phyloP scores from a whole-genome alignment of 805 yeast genomes.

The Nakazawaea ishiwadae region DNA sequence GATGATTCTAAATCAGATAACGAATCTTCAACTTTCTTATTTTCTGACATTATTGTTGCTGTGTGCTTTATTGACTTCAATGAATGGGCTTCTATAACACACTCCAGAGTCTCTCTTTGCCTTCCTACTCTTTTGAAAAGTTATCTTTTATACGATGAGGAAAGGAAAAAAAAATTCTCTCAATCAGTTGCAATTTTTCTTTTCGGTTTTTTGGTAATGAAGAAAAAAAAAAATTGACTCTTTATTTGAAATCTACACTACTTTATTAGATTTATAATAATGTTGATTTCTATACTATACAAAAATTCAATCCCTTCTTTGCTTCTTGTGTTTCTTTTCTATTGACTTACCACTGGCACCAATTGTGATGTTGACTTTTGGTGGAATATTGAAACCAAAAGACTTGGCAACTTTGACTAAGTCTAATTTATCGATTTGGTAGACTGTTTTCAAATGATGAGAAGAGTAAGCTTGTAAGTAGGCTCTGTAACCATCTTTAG shows the following conservation, averaged over 20 bases:
- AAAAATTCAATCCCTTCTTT: conserved; percentile 6
- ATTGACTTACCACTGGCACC: conserved; percentile 76
- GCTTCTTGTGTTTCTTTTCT: conserved; percentile 13
- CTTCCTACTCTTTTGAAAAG: neutral
- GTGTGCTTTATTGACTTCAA: no score
- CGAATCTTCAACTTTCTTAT: neutral
- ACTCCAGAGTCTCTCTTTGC: neutral
- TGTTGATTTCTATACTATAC: neutral
- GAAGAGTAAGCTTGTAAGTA: conserved; percentile 97
- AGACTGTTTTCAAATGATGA: conserved; percentile 93
- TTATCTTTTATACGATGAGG: neutral
- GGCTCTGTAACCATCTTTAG: conserved; percentile 96
- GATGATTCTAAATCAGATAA: conserved; percentile 1
- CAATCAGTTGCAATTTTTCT: neutral
- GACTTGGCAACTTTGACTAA: conserved; percentile 92
- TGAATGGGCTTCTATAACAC: no score
- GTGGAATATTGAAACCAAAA: conserved; percentile 93
- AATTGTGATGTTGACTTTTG: conserved; percentile 92
- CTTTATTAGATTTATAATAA: no score
- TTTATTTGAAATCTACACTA: neutral
- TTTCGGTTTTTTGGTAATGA: no score
- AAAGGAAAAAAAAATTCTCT: neutral
- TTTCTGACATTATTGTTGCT: no score
- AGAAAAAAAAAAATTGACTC: neutral
- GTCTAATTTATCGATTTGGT: conserved; percentile 93